Evolutionary conservation across 2,329 filamentous ascomycete genomes (phyloP).

Genomic region (Diaporthe vexans): DNA sequence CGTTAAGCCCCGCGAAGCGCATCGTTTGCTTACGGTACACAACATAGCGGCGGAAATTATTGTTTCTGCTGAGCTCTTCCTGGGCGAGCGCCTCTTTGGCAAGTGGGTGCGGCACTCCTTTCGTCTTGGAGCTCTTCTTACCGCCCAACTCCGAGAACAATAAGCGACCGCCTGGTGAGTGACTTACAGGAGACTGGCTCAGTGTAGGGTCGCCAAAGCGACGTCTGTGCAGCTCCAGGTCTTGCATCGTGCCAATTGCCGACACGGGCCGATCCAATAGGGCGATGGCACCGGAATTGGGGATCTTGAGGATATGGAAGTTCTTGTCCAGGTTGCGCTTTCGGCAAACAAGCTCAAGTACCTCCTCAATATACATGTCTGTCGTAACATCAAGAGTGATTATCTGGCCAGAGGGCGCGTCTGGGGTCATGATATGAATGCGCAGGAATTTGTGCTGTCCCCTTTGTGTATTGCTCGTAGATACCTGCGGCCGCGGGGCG

Average conservation of each 20-base stretch:
- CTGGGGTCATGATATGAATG: constrained; percentile 79
- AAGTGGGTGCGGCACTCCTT: constrained; percentile 73
- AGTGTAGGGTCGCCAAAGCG: constrained; percentile 67
- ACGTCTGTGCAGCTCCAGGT: constrained; percentile 81
- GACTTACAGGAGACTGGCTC: constrained; percentile 41
- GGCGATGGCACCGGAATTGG: constrained; percentile 80
- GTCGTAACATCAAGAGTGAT: constrained; percentile 83
- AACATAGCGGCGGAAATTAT: constrained; percentile 80
- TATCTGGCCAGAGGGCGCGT: constrained; percentile 79
- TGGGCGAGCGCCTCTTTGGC: constrained; percentile 73
- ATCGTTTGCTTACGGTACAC: constrained; percentile 88
- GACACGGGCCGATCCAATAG: constrained; percentile 84
- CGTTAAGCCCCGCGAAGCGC: constrained; percentile 82
- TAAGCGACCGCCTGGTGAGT: constrained; percentile 37
- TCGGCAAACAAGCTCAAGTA: constrained; percentile 83
- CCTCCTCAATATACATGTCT: constrained; percentile 86
- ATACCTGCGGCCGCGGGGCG: constrained; percentile 63
- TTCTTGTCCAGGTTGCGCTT: constrained; percentile 85
- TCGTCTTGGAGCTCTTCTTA: constrained; percentile 67
- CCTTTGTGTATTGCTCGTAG: constrained; percentile 60
- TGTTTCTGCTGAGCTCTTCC: constrained; percentile 68
- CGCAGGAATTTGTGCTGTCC: constrained; percentile 79
- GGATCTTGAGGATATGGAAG: constrained; percentile 83
- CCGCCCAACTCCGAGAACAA: constrained; percentile 41
- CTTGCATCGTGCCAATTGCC: constrained; percentile 80